Percentiles rank a stretch among this genome's conserved stretches.
Conservation (phyloP, 2,329 filamentous ascomycete genomes). For the Clarireedia sp. region DNA sequence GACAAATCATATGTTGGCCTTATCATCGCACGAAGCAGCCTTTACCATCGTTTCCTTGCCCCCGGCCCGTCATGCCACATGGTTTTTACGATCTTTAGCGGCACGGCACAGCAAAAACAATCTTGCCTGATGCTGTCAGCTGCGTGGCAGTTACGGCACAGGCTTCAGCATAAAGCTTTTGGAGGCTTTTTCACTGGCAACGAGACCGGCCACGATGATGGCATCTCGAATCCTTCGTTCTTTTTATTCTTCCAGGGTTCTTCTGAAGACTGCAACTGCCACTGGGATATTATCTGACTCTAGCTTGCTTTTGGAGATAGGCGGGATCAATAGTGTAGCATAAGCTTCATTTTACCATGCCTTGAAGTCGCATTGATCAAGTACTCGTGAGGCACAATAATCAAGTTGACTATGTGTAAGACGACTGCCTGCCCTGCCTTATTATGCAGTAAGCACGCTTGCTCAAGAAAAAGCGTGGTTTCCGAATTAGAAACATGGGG, state of each 20-base stretch:
- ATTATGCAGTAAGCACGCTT: conserved; percentile 5
- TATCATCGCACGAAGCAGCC: background rate
- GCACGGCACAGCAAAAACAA: conserved; percentile 10
- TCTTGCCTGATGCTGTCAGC: conserved; percentile 11
- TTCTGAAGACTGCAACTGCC: background rate
- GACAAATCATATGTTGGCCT: background rate
- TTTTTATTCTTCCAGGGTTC: background rate
- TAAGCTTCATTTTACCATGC: conserved; percentile 7
- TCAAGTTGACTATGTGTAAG: conserved; percentile 5
- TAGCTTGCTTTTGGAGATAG: background rate
- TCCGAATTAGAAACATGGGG: conserved; percentile 5
- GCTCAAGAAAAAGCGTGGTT: background rate
- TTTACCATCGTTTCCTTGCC: background rate
- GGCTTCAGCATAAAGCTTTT: background rate
- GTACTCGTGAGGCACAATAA: conserved; percentile 1
- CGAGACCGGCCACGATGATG: conserved; percentile 3
- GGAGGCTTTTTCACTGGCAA: background rate
- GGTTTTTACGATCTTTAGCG: conserved; percentile 8
- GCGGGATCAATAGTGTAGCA: conserved; percentile 5
- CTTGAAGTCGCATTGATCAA: conserved; percentile 1
- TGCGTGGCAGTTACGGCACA: conserved; percentile 8
- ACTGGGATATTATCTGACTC: background rate
- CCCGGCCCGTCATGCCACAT: conserved; percentile 7
- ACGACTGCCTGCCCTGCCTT: background rate
- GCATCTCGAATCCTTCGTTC: conserved; percentile 1